Evolutionary conservation across 2,329 filamentous ascomycete species (phyloP).

Genomic region (Sclerotinia borealis): DNA sequence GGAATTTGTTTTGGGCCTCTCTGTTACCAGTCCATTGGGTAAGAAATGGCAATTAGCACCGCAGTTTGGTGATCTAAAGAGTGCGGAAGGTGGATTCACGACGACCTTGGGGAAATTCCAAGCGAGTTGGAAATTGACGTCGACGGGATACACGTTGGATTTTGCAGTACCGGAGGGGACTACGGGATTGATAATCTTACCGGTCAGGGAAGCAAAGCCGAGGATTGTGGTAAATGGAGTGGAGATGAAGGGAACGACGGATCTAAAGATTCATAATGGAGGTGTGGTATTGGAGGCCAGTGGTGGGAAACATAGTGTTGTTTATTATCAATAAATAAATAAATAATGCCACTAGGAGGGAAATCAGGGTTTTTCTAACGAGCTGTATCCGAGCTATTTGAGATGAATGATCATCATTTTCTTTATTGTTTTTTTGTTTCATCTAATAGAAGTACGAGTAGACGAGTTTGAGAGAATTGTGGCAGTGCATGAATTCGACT

Average conservation of each 20-base stretch:
- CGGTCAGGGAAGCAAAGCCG: conserved; percentile 8
- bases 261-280: background rate
- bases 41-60: conserved; percentile 36
- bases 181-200: conserved; percentile 14
- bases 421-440: background rate
- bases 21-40: conserved; percentile 33
- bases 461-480: background rate
- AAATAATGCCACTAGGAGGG: no score
- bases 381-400: background rate
- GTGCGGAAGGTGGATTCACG: conserved; percentile 37
- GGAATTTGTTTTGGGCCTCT: conserved; percentile 39
- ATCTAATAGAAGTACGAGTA: no score
- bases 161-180: conserved; percentile 17
- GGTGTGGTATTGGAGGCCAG: background rate
- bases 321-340: background rate
- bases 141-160: conserved; percentile 13
- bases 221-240: conserved; percentile 16
- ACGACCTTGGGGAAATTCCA: conserved; percentile 36
- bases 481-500: background rate
- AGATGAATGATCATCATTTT: background rate
- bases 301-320: conserved; percentile 6
- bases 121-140: conserved; percentile 27
- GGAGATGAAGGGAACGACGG: background rate
- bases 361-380: background rate
- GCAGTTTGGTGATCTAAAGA: conserved; percentile 36